Evolutionary conservation across 495 filamentous ascomycete species (phyloP), one percentile per base, ranked within the genome.

Genomic region (Jackrogersella multiformis): DNA sequence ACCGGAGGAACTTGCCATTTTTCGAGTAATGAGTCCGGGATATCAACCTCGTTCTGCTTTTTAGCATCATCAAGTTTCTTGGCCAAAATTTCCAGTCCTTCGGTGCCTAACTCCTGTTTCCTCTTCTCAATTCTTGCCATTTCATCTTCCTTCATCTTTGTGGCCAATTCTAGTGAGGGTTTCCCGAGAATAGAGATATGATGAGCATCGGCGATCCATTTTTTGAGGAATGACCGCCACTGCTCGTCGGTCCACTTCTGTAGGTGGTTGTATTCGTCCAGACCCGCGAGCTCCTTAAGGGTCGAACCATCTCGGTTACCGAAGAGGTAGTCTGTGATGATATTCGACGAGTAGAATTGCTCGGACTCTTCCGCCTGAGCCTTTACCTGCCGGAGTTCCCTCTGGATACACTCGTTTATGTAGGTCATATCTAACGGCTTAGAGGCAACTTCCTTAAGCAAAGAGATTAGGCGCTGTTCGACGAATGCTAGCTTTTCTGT

Each of bases 311-410:
- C 90, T 41, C 92, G 85, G 56, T 88, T 88, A 28, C 94, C 96
- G 65, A 93, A 99, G 24, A 98, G 82, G 77, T 96, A 95, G 69
- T 98, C 94, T 12, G 87, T 89, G 68, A 98, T 95, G 39, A 97
- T 87, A 36, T 90, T 88, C 57, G 85, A 89, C 1, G 91, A 87
- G 73, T 92, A 95, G 30, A 90, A 90, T 10, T 86, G 81, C 32
- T 88, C 88, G 13, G 88, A 90, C 39, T 81, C 86, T 75, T 99
- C 95, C 4, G 89, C 88, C 3, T 89, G 84, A 61, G 90, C 92
- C 71, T 92, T 94, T 72, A 90, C 82, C 64, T 92, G 89, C 34
- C 93, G 87, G 53, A 84, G 83, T 74, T 93, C 90, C 38, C 94
- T 85, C 61, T 85, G 85, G 32, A 97, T 85, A 72, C 93, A 96